Base-by-base conservation (phyloP, 352 stramenopile species). In the Globisporangium nunn region DNA sequence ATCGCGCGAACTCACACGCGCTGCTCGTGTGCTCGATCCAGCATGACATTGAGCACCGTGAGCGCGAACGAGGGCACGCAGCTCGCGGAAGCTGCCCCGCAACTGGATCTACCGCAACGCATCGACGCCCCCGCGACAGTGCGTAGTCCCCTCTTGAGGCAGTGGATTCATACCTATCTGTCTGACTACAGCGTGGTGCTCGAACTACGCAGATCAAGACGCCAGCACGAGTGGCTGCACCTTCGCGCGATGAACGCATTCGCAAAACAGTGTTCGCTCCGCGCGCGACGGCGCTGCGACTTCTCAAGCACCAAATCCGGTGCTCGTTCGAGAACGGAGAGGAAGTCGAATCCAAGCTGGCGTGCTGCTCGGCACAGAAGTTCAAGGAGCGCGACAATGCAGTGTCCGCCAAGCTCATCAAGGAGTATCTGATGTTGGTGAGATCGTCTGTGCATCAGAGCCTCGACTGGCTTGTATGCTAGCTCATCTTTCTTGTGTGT, bases 371-470 rank as follows among this genome's bases (percentile, higher is more conserved):
- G 35, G 67, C 71, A 40, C 71, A 79, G 31, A 88, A 84, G 43
- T 59, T 87, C 33, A 87, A 88, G 41, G 68, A 82, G 12, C 72
- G 72, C 7, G 77, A 85, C 43, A 74, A 60, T 17, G 78, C 77
- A 3, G 73, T 89, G 30, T 86, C 79, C 0, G 63, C 81, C 53
- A 93, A 89, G 56, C 72, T 80, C 33, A 84, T 89, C 57, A 93
- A 91, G 54, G 83, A 93, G 51, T 90, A 82, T 53, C 63, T 75
- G 14, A 93, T 93, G 78, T 60, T 91, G 28, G 74, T 78, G 47
- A 11, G 66, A 52, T 11, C 2, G 2, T 11, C 33, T 10, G 7
- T 3, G 33, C 28, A 5, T 23, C 14, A 41, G 30, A 28, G 40
- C 1, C 17, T 15, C 2, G 28, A 54, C 4, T 41, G 11, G 7